Evolutionary conservation across 345 rosid species (phyloP), one percentile per base, ranked within the genome.

Genomic region (Gossypium anomalum): DNA sequence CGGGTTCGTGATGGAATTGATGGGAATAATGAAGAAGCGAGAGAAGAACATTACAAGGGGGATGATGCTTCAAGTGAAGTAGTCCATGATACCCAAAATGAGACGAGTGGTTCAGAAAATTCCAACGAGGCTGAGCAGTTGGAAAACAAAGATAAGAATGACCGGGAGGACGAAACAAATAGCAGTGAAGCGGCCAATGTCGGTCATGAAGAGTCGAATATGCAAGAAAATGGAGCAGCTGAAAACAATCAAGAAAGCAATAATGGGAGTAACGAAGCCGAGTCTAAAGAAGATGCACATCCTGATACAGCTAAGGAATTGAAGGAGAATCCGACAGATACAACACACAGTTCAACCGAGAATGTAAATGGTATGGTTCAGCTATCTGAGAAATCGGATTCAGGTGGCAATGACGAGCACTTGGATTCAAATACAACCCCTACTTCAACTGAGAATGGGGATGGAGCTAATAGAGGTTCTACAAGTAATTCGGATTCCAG

Each of bases 51-150:
- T 51, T 88, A 90, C 86, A 85, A 85, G 67, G 92, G 89, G 60
- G 90, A 90, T 72, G 88, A 88, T 85, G 92, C 90, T 75, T 87
- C 89, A 38, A 87, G 92, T 19, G 89, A 88, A 67, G 92, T 88
- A 15, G 85, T 62, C 64, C 89, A 71, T 58, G 81, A 87, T 67
- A 67, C 83, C 63, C 80, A 87, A 34, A 81, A 78, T 70, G 86
- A 77, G 70, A 80, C 76, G 48, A 80, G 76, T 56, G 76, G 61
- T 70, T 43, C 34, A 2, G 67, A 74, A 19, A 82, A 71, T 56
- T 55, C 84, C 60, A 67, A 78, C 4, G 77, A 82, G 56, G 56
- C 74, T 38, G 84, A 75, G 57, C 81, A 79, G 45, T 77, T 58
- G 59, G 85, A 76, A 69, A 80, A 75, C 72, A 72, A 78, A 75